Evolutionary conservation across 208 protist species (phyloP), one percentile per base, ranked within the genome.

Genomic region (Wallacemonas sp.): DNA sequence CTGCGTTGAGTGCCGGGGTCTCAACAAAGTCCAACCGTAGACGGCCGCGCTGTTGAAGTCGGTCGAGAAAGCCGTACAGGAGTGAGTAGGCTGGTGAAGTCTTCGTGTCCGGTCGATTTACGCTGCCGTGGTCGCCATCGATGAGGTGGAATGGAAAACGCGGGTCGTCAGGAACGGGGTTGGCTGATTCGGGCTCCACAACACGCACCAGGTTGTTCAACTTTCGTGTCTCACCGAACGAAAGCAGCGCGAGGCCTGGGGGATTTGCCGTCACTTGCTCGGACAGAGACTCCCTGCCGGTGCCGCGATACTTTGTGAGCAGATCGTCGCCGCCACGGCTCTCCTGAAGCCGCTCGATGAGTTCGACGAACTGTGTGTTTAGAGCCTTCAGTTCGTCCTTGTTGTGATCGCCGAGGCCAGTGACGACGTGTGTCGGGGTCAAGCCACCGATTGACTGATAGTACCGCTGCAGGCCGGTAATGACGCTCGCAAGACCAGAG

Each of bases 361-460:
- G 66, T 33, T 82, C 80, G 15, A 87, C 41, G 58, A 87, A 87
- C 45, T 77, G 64, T 8, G 82, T 73, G 41, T 87, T 87, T 17
- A 91, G 65, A 0, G 44, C 61, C 22, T 41, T 42, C 26, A 91
- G 71, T 34, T 65, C 66, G 24, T 70, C 64, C 26, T 60, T 46
- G 71, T 86, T 89, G 73, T 84, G 79, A 46, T 89, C 83, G 19
- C 83, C 77, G 8, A 89, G 67, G 0, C 79, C 72, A 17, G 83
- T 76, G 38, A 89, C 68, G 54, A 89, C 76, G 10, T 71, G 61
- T 0, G 83, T 86, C 12, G 83, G 79, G 34, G 61, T 76, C 3
- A 86, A 59, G 12, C 83, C 83, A 22, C 80, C 84, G 17, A 84
- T 38, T 10, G 68, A 66, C 37, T 81, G 69, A 61, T 86, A 91